Percentiles rank a stretch among this genome's conserved stretches.
These are phyloP conservation scores for Penicillium sp. DNA, from an alignment of 2,329 filamentous ascomycete species.

Conservation along the genomic window DNA sequence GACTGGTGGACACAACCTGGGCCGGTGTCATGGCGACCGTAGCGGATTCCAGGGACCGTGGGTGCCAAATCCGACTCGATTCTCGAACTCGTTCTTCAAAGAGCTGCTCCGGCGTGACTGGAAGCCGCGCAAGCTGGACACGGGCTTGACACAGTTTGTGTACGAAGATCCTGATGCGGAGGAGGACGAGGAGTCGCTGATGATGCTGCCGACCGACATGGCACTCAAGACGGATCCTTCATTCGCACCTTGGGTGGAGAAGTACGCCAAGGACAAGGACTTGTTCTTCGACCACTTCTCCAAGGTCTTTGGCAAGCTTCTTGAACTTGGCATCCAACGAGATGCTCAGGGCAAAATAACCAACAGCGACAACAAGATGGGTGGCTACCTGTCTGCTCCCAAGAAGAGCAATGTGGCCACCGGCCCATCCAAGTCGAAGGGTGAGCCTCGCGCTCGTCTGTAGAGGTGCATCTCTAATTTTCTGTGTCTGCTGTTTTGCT, in stretches of 20 bases:
- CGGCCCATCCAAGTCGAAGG: conserved; percentile 21
- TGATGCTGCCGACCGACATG: conserved; percentile 65
- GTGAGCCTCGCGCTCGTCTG: conserved; percentile 25
- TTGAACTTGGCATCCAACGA: conserved; percentile 57
- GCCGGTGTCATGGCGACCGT: conserved; percentile 53
- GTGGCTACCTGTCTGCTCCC: conserved; percentile 54
- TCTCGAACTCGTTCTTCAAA: conserved; percentile 56
- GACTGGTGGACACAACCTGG: conserved; percentile 54
- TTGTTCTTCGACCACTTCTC: conserved; percentile 59
- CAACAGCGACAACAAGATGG: conserved; percentile 55
- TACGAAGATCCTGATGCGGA: conserved; percentile 54
- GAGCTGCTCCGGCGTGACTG: conserved; percentile 51
- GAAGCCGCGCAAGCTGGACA: conserved; percentile 51
- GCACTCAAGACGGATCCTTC: conserved; percentile 51
- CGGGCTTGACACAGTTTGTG: conserved; percentile 55
- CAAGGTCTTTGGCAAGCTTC: conserved; percentile 55
- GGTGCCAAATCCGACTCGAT: conserved; percentile 57
- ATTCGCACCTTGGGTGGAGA: conserved; percentile 55
- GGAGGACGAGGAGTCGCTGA: conserved; percentile 51
- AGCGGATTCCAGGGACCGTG: conserved; percentile 57
- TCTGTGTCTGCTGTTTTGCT: neutral
- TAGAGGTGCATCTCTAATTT: conserved; percentile 12
- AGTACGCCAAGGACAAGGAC: conserved; percentile 59
- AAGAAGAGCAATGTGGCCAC: conserved; percentile 49
- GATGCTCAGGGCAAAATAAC: conserved; percentile 51